These are phyloP conservation scores for Venturia asperata DNA, from an alignment of 2,329 filamentous ascomycete genomes.

Conservation along the genomic window DNA sequence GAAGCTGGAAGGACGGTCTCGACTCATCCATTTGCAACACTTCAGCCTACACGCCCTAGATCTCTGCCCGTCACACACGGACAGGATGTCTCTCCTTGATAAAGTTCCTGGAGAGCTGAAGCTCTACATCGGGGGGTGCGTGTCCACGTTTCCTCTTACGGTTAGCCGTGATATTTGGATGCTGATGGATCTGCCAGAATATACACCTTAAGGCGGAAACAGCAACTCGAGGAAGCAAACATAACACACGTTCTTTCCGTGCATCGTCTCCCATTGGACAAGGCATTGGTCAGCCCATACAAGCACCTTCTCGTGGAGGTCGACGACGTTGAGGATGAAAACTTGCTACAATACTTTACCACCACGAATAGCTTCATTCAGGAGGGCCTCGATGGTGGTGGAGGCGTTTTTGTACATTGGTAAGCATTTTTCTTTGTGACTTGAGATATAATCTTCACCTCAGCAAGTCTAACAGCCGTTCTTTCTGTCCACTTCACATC, in stretches of 20 bases:
- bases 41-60: not conserved
- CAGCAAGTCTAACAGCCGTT: not conserved
- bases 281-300: conserved; percentile 54
- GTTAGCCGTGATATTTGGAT: not conserved
- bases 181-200: conserved; percentile 48
- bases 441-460: not conserved
- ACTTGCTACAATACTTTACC: conserved; percentile 75
- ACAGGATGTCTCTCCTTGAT: conserved; percentile 53
- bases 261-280: conserved; percentile 53
- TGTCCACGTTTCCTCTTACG: conserved; percentile 18
- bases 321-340: conserved; percentile 84
- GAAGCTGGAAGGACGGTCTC: conserved; percentile 2
- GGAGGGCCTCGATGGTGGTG: conserved; percentile 56
- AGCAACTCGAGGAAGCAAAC: conserved; percentile 60
- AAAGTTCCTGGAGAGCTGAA: conserved; percentile 62
- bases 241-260: conserved; percentile 92
- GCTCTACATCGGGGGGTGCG: conserved; percentile 74
- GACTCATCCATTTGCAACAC: conserved; percentile 6
- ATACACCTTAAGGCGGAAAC: conserved; percentile 67
- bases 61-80: not conserved
- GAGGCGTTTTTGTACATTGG: conserved; percentile 64
- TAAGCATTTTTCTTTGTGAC: conserved; percentile 38
- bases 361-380: conserved; percentile 77
- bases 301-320: conserved; percentile 74
- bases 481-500: not conserved